Conservation (phyloP, 495 filamentous ascomycete species). For the Sphaerosporella brunnea region DNA sequence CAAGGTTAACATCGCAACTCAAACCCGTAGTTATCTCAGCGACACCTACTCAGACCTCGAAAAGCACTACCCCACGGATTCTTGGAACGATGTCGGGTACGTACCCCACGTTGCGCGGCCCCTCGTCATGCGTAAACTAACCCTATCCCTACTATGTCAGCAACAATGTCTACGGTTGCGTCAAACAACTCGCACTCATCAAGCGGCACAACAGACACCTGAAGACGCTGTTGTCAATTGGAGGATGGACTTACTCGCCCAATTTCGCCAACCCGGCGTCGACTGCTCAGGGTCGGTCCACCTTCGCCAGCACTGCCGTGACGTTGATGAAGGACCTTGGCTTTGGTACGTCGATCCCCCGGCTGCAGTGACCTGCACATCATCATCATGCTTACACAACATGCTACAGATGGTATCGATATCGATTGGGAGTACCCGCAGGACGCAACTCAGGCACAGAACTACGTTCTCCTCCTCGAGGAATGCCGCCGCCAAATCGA, state of each 20-base stretch:
- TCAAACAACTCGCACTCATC: constrained; percentile 83
- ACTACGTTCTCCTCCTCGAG: constrained; percentile 53
- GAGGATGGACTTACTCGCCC: constrained; percentile 85
- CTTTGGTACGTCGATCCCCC: constrained; percentile 26
- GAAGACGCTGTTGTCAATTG: constrained; percentile 82
- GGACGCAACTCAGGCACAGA: constrained; percentile 39
- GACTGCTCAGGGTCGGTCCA: constrained; percentile 40
- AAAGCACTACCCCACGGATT: constrained; percentile 75
- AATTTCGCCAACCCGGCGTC: constrained; percentile 66
- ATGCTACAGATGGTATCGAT: constrained; percentile 37
- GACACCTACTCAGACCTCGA: constrained; percentile 30
- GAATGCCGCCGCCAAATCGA: constrained; percentile 49
- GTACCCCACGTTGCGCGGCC: background rate
- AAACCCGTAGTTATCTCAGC: constrained; percentile 19
- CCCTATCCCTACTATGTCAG: constrained; percentile 22
- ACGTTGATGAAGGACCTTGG: constrained; percentile 40
- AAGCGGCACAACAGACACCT: constrained; percentile 78
- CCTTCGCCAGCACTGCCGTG: constrained; percentile 51
- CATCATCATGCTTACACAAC: background rate
- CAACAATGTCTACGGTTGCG: constrained; percentile 71
- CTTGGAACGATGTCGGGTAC: constrained; percentile 41
- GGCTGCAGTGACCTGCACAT: background rate
- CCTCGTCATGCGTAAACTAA: too few species aligned
- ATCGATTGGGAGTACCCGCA: constrained; percentile 53
- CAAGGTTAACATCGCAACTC: constrained; percentile 3